phyloP scores from a whole-genome alignment of 2,329 filamentous ascomycete species.

The Ophiostoma quercus region DNA sequence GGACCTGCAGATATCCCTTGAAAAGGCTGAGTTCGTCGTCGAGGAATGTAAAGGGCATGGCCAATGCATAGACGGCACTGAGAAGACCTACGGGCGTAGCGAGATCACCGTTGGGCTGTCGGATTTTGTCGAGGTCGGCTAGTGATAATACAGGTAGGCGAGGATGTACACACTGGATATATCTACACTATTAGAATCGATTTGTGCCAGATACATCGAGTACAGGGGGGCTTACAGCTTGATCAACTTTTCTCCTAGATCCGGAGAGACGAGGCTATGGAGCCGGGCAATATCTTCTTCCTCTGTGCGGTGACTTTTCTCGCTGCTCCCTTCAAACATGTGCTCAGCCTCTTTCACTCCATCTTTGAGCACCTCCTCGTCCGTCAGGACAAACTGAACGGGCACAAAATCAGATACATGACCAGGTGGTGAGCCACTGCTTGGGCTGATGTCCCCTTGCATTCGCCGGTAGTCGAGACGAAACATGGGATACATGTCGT shows the following conservation, averaged over 20 bases:
- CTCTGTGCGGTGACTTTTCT: constrained; percentile 22
- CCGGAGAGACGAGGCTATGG: neutral
- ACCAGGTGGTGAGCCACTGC: constrained; percentile 27
- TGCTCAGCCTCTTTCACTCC: constrained; percentile 23
- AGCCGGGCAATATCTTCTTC: neutral
- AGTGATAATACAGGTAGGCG: neutral
- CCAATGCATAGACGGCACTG: constrained; percentile 30
- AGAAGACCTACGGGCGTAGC: constrained; percentile 27
- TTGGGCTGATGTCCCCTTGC: constrained; percentile 23
- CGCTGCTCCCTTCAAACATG: constrained; percentile 19
- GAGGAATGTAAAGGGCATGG: constrained; percentile 30
- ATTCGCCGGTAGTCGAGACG: constrained; percentile 28
- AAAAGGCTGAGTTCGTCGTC: constrained; percentile 31
- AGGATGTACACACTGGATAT: neutral
- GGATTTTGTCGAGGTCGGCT: neutral
- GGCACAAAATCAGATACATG: neutral
- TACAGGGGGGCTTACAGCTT: neutral
- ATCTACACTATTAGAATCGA: neutral
- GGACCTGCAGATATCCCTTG: constrained; percentile 29
- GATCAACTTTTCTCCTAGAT: neutral
- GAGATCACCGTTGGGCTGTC: neutral
- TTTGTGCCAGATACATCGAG: neutral
- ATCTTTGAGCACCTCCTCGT: neutral
- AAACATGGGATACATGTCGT: constrained; percentile 30
- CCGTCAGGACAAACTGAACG: neutral